Evolutionary conservation across 2,329 filamentous ascomycete genomes (phyloP), one percentile per base, ranked within the genome.

Genomic region (Aspergillus tanneri): DNA sequence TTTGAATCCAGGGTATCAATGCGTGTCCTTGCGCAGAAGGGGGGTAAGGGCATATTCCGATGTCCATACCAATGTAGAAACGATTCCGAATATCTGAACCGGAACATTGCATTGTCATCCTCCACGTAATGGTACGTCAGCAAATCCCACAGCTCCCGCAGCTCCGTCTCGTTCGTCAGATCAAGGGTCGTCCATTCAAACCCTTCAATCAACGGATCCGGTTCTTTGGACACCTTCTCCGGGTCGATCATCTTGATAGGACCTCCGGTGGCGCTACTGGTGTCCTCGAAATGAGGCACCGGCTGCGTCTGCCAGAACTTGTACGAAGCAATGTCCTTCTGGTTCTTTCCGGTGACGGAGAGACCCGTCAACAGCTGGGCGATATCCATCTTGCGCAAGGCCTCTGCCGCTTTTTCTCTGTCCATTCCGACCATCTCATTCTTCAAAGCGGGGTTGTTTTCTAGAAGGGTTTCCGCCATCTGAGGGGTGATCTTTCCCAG

Each of bases 221-320:
- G 88, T 53, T 89, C 83, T 69, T 87, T 89, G 43, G 88, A 78
- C 14, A 97, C 86, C 51, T 88, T 79, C 25, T 90, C 89, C 12
- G 88, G 80, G 50, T 87, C 86, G 62, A 92, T 87, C 14, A 85
- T 74, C 72, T 86, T 87, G 66, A 99, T 88, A 0, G 91, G 90
- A 0, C 93, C 93, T 62, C 97, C 91, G 54, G 77, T n/a, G 16
- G 51, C 49, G 38, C 22, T 72, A 43, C 80, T 74, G 70, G 67
- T 85, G 76, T 77, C 74, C 43, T 76, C 72, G 64, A 97, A 96
- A 64, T 85, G 86, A 42, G 88, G 88, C 50, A 99, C 93, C 1
- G 93, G 93, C 71, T 99, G 93, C 38, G 93, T 99, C 70, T 90
- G 85, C 93, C 93, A 99, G 76, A 99, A 99, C 73, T 95, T 96